Base-by-base conservation (phyloP, 805 yeast species). In the Candida nemodendra region DNA sequence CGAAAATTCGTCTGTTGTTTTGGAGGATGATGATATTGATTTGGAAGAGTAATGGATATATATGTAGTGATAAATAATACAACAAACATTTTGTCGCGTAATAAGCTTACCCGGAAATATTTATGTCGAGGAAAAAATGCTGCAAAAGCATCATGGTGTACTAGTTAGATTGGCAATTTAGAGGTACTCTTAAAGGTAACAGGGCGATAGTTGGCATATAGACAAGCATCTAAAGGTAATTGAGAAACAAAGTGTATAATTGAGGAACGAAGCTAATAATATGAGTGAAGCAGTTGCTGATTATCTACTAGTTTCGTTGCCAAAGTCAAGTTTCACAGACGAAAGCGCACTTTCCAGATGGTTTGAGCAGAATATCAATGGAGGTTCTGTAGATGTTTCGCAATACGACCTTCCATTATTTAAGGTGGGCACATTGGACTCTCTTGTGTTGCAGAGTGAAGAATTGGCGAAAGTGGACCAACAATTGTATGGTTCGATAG, bases 391-490 rank as follows among this genome's bases (percentile, higher is more conserved):
- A 27, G 79, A 76, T 33, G 69, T 86, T 23, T 61, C 71, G 37
- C 66, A 72, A 39, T 76, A 84, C 41, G 67, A 70, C 24, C 70
- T 89, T 35, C 98, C 98, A 6, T 79, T 73, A 45, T 91, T 93
- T 65, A 91, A 93, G 62, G 87, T 93, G 46, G 97, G 97, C 19
- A 90, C 98, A 9, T 74, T 93, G 57, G 99, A 93, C 64, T 82
- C 89, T 21, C 73, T 93, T 43, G 95, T 93, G 38, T 80, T 84
- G 52, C 90, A 90, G 64, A 79, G 90, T 60, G 99, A 93, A 55
- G 98, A 91, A 56, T 73, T 93, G 41, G 68, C 77, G 28, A 90
- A 88, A 59, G 67, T 82, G 38, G 99, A 93, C 64, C 67, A 68
- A n/a, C 93, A 87, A 62, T 72, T 91, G 57, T 76, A 74, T 29